phyloP scores from a whole-genome alignment of 768 basidiomycete genomes.

The Russula sp. region DNA sequence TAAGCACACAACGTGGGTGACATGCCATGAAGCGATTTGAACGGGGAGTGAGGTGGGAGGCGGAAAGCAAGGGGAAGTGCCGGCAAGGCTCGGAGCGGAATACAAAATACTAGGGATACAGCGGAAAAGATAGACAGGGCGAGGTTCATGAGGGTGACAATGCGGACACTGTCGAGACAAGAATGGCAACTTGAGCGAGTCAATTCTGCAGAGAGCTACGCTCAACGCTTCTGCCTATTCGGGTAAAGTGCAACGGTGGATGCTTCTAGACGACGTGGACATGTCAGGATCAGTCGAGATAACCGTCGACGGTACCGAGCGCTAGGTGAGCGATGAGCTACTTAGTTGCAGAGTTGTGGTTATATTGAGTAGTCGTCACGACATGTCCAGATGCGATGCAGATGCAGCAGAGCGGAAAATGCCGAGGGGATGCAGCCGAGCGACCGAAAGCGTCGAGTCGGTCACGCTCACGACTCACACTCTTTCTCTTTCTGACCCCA shows the following conservation, averaged over 20 bases:
- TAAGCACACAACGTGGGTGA: not conserved
- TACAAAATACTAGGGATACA: not conserved
- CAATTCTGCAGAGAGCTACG: not conserved
- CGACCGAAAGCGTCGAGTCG: not conserved
- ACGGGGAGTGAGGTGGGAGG: not conserved
- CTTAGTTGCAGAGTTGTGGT: no score
- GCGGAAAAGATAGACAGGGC: not conserved
- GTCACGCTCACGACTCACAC: constrained; percentile 5
- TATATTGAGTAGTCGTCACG: no score
- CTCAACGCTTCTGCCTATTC: no score
- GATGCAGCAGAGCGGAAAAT: not conserved
- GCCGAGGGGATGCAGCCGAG: not conserved
- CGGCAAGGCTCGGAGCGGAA: not conserved
- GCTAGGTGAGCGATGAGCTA: no score
- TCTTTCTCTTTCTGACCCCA: not conserved
- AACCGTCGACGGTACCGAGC: no score
- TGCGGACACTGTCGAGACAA: constrained; percentile 5
- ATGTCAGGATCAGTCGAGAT: no score
- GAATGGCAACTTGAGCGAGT: not conserved
- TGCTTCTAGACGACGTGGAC: no score
- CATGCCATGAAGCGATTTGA: constrained; percentile 12
- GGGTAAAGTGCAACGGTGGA: no score
- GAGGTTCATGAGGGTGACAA: not conserved
- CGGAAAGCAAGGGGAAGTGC: not conserved
- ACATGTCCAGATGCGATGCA: no score